Conservation (phyloP, 352 stramenopile species). For the Saprolegnia diclina region DNA sequence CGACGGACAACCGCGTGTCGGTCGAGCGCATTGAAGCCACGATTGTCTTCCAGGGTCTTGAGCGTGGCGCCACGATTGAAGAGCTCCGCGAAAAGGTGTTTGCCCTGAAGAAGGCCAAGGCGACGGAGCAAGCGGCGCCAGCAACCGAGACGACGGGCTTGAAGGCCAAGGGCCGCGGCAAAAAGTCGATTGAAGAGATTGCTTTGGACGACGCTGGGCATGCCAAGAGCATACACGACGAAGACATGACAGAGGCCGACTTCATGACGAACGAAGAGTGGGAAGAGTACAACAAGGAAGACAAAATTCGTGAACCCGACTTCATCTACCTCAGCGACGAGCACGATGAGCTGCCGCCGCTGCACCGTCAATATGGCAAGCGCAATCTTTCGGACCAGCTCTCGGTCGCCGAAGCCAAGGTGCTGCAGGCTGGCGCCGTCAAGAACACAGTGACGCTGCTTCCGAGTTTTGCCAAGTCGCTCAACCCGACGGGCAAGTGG, state of each 20-base stretch:
- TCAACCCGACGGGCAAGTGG: conserved; percentile 51
- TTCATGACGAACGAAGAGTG: conserved; percentile 49
- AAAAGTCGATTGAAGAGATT: not conserved
- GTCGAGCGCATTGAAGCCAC: conserved; percentile 76
- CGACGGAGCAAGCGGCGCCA: conserved; percentile 39
- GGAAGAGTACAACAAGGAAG: conserved; percentile 52
- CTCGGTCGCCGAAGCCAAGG: conserved; percentile 67
- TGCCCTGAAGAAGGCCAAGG: conserved; percentile 47
- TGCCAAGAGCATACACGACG: conserved; percentile 34
- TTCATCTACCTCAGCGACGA: conserved; percentile 84
- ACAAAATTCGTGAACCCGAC: conserved; percentile 72
- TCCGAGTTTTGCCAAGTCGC: conserved; percentile 72
- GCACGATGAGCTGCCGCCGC: conserved; percentile 58
- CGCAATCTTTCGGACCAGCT: conserved; percentile 75
- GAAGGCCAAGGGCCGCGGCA: conserved; percentile 37
- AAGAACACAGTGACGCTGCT: conserved; percentile 68
- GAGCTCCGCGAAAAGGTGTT: conserved; percentile 51
- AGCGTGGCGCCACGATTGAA: conserved; percentile 46
- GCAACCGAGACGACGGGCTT: conserved; percentile 45
- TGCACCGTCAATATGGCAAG: conserved; percentile 75
- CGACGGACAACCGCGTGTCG: conserved; percentile 61
- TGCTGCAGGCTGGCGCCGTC: conserved; percentile 58
- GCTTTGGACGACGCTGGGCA: not conserved
- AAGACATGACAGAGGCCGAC: conserved; percentile 33
- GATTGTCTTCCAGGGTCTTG: conserved; percentile 70